Evolutionary conservation across 2,329 filamentous ascomycete species (phyloP).

Genomic region (Pseudocercospora musae): DNA sequence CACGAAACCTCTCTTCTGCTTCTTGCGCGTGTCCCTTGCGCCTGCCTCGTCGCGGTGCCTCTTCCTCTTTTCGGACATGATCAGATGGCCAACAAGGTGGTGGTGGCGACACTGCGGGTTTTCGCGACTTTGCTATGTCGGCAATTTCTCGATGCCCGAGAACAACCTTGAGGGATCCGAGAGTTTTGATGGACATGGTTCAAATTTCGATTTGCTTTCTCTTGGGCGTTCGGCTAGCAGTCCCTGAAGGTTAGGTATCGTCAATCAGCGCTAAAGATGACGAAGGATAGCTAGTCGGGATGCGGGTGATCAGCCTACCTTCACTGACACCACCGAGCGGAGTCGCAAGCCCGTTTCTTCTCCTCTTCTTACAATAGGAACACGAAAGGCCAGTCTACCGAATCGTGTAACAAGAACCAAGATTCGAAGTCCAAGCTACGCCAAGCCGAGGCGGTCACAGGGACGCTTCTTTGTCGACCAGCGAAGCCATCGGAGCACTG

Average conservation of each 20-base stretch:
- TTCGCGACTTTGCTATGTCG: background rate
- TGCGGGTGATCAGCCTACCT: background rate
- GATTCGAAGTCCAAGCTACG: background rate
- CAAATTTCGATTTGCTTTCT: background rate
- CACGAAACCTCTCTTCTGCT: constrained; percentile 68
- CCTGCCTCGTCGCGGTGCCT: constrained; percentile 17
- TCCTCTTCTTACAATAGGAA: background rate
- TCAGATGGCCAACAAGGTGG: background rate
- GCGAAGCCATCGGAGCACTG: constrained; percentile 12
- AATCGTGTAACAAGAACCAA: background rate
- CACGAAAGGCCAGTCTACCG: background rate
- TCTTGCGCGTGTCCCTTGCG: constrained; percentile 38
- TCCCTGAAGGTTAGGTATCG: background rate
- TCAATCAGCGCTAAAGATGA: background rate
- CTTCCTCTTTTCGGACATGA: constrained; percentile 26
- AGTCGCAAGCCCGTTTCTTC: background rate
- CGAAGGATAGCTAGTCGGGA: background rate
- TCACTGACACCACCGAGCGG: background rate
- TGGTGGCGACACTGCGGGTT: background rate
- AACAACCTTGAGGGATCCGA: background rate
- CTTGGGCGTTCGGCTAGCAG: background rate
- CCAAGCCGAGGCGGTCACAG: background rate
- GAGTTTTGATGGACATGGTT: background rate
- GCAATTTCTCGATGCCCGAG: background rate
- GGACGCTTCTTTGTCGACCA: constrained; percentile 18